Percentiles rank a stretch among this genome's conserved stretches.
Evolutionary conservation across 192 early-diverging fungal species (phyloP).

Genomic region (Coemansia sp.): DNA sequence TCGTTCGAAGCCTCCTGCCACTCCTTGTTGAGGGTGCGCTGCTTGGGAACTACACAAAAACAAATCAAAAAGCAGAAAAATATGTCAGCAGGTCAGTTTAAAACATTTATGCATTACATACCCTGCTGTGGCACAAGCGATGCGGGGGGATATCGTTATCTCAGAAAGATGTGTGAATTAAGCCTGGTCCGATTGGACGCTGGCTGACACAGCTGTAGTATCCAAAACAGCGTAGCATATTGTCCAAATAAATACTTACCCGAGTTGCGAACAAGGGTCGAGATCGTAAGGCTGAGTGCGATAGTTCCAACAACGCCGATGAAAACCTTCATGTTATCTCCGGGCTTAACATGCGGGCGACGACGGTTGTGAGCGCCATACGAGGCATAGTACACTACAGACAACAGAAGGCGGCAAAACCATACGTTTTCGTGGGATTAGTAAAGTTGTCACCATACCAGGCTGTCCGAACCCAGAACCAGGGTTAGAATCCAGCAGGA

Average conservation of each 20-base stretch:
- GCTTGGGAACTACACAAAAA: slow-evolving; percentile 58
- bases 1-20: slow-evolving; percentile 84
- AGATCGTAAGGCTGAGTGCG: slow-evolving; percentile 54
- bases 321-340: slow-evolving; percentile 68
- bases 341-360: slow-evolving; percentile 66
- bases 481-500: no score
- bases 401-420: background rate
- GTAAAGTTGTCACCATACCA: no score
- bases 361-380: slow-evolving; percentile 93
- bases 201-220: no score
- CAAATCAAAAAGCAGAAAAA: background rate
- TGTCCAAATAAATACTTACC: slow-evolving; percentile 28
- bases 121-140: background rate
- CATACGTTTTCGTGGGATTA: no score
- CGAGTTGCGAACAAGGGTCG: slow-evolving; percentile 56
- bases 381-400: slow-evolving; percentile 84
- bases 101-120: no score
- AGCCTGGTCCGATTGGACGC: no score
- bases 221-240: background rate
- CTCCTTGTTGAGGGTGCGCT: slow-evolving; percentile 70
- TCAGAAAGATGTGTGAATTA: background rate
- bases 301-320: slow-evolving; percentile 61
- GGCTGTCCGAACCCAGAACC: no score
- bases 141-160: background rate
- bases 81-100: background rate